Evolutionary conservation across 345 rosid genomes (phyloP), one percentile per base, ranked within the genome.

Genomic region (Eucalyptus pauciflora): DNA sequence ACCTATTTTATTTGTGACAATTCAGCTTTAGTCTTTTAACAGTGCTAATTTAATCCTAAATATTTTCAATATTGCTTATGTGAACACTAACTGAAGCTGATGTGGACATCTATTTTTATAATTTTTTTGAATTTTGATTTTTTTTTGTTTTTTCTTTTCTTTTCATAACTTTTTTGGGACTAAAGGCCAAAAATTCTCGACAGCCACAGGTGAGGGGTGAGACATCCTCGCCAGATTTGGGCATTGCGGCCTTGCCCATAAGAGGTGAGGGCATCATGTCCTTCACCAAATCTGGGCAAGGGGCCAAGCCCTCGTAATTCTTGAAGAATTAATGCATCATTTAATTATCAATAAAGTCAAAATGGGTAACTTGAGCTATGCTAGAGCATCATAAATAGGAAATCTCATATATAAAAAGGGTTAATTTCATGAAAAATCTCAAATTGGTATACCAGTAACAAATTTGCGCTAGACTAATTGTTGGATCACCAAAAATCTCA

Each of bases 161-260:
- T 54, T 54, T 54, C 25, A 54, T 0, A 18, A 10, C 5, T 58
- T 56, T 17, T 58, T 58, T 24, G 13, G 29, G n/a, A 25, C 29
- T 24, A 25, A 58, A 24, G 64, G 29, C 1, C 4, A 0, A 58
- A 6, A 56, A 56, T 29, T 13, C 13, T 24, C 4, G 0, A 24
- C 1, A 58, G 2, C 29, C 67, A 60, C 0, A 60, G 2, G n/a
- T 1, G 29, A 58, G 8, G 67, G 67, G n/a, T 1, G 7, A 58
- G 15, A 58, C 1, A 3, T 3, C n/a, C n/a, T 58, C 7, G 7
- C 29, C 1, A 25, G 7, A 58, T 25, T 25, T 58, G n/a, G n/a
- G 60, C 60, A 54, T 54, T 54, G 4, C 1, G 27, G 60, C 60
- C 5, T 25, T 11, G 14, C 4, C 67, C 67, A 60, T 25, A 11